Base-by-base conservation (phyloP, 163 green algal genomes). In the Scenedesmus sp. region DNA sequence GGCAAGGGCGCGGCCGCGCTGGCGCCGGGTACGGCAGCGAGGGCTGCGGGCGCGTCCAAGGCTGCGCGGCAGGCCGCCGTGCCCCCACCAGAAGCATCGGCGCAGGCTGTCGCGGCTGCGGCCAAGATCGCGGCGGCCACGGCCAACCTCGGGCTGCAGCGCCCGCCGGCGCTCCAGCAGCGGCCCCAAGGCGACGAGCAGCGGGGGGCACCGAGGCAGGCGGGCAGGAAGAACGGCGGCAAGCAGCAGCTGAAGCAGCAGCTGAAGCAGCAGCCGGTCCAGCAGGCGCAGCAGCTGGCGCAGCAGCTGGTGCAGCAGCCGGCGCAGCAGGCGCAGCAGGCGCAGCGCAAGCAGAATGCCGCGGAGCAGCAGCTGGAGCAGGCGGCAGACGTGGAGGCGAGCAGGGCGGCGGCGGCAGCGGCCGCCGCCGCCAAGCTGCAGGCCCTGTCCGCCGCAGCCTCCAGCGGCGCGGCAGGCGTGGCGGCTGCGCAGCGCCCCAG, bases 311-410 rank as follows among this genome's bases (percentile, higher is more conserved):
- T 24, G 54, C 56, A 44, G 56, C 56, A 64, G 10, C 28, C 28
- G 39, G 56, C 28, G 24, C 14, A 64, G 56, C 56, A 64, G 9
- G 56, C 28, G 11, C 56, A 64, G 56, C 56, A 64, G 56, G 28
- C 28, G 28, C 36, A 64, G 56, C 56, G 11, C 5, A 44, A 64
- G 54, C 54, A 63, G 54, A 3, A 60, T n/a, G 26, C 33, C 26
- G 10, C 33, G 47, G 26, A 72, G 24, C 31, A 72, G 45, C 28
- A 60, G 63, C 63, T 63, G 66, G 48, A 63, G 48, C 48, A 51
- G 29, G 18, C 29, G 20, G 28, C 66, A 75, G 34, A 6, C 50
- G 29, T n/a, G 4, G 28, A 26, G 34, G 17, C 28, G 9, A 50
- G 51, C 34, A 18, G 31, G 31, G 2, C 20, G 33, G 33, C 33